Evolutionary conservation across 2,329 filamentous ascomycete species (phyloP).

Genomic region (Colletotrichum sp.): DNA sequence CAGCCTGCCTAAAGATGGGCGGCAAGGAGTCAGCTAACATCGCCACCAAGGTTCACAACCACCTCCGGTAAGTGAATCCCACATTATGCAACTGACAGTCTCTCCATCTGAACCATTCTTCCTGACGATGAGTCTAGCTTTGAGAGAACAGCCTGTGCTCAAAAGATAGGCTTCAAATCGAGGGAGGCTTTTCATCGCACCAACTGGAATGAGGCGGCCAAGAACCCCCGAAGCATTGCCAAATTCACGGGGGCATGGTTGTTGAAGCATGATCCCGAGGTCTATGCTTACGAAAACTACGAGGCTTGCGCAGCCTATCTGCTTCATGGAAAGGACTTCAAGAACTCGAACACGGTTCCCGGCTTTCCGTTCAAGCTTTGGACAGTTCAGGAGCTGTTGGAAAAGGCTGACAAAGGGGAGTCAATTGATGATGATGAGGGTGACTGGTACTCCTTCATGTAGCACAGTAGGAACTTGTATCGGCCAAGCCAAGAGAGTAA

Average conservation of each 20-base stretch:
- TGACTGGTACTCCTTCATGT: background rate
- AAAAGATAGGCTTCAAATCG: background rate
- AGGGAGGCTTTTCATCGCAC: background rate
- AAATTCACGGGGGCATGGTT: background rate
- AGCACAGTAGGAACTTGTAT: background rate
- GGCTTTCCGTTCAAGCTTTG: background rate
- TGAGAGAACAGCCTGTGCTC: background rate
- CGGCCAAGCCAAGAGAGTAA: background rate
- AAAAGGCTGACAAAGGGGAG: background rate
- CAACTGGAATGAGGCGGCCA: background rate
- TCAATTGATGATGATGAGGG: background rate
- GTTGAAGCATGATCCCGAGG: background rate
- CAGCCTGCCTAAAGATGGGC: conserved; percentile 24
- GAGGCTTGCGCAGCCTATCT: background rate
- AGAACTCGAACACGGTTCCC: background rate
- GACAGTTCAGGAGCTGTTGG: background rate
- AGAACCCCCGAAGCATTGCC: background rate
- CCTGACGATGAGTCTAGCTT: background rate
- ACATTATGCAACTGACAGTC: background rate
- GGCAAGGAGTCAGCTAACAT: background rate
- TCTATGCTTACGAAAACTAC: background rate
- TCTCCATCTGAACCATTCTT: background rate
- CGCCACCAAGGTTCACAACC: background rate
- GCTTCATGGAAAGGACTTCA: background rate
- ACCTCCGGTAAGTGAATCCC: background rate